phyloP scores from a whole-genome alignment of 805 yeast species.

The Metschnikowia gruessii region DNA sequence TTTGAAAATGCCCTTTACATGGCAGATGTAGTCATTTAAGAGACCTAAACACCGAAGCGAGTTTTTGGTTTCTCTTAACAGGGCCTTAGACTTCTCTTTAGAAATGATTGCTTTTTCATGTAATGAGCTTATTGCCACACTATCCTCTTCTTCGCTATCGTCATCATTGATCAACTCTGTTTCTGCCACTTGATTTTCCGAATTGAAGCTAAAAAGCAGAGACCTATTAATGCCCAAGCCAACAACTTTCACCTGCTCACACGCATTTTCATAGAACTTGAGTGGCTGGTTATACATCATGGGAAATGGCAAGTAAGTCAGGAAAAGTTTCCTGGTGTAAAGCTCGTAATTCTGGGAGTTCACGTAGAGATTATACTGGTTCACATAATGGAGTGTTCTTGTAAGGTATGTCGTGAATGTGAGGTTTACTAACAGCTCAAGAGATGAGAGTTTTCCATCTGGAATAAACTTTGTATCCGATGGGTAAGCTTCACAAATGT shows the following conservation, averaged over 20 bases:
- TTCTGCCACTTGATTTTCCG: constrained; percentile 21
- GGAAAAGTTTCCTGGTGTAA: constrained; percentile 55
- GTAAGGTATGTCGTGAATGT: constrained; percentile 44
- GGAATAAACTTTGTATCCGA: constrained; percentile 14
- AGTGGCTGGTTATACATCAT: constrained; percentile 70
- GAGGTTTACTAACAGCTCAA: constrained; percentile 38
- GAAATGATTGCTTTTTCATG: constrained; percentile 37
- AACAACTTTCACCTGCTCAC: constrained; percentile 29
- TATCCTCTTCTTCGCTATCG: constrained; percentile 20
- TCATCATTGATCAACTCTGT: constrained; percentile 30
- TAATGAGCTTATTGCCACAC: constrained; percentile 34
- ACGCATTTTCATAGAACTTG: constrained; percentile 38
- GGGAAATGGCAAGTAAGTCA: constrained; percentile 60
- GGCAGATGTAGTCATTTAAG: constrained; percentile 22
- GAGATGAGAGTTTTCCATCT: constrained; percentile 12
- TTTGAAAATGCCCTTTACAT: constrained; percentile 17
- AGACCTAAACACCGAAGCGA: constrained; percentile 32
- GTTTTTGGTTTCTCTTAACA: constrained; percentile 32
- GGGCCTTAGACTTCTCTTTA: constrained; percentile 32
- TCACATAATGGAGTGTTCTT: constrained; percentile 44
- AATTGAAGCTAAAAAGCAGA: constrained; percentile 30
- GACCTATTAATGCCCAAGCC: constrained; percentile 29
- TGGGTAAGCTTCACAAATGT: constrained; percentile 22
- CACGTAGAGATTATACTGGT: constrained; percentile 56
- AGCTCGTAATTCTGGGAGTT: constrained; percentile 57